Evolutionary conservation across 2,329 filamentous ascomycete genomes (phyloP), one percentile per base, ranked within the genome.

Genomic region (Alternaria arborescens): DNA sequence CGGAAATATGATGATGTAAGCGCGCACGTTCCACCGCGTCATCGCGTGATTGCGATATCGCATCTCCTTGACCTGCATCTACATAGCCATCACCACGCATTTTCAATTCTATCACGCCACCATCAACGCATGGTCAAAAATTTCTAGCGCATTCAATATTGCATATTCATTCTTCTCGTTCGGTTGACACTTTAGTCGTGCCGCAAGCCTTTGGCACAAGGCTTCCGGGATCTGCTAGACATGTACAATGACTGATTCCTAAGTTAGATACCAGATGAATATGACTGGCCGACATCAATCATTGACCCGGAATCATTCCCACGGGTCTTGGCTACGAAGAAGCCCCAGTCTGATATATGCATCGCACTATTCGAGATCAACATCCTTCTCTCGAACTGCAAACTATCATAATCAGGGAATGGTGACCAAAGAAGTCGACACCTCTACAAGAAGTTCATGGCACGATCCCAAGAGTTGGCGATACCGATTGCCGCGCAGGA

Each of bases 391-490:
- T 38, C 10, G 22, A 36, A 18, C 16, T 26, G 26, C 22, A 30
- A 8, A 20, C 30, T 54, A 4, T 44, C 1, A 30, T 18, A n/a
- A 52, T 3, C 24, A 67, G 62, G 44, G 55, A 36, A 54, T 68
- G 43, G 65, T 54, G 3, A 41, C 52, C 41, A 68, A 53, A 44
- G 63, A 64, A 40, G 30, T 30, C 32, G 47, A 16, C 16, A 18
- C 50, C 30, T 32, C 11, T 16, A 22, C 11, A 4, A 11, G 20
- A n/a, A 28, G 10, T 12, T 1, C 32, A 28, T 65, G 62, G 62
- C 18, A 34, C 7, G 18, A 59, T 34, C 40, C 61, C 5, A 44
- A 38, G 11, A 26, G 51, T 14, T 63, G 55, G 50, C 51, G 57
- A 12, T 22, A 57, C 22, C n/a, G 51, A 40, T 44, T 55, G 5